Percentiles rank a stretch among this genome's conserved stretches.
Evolutionary conservation across 2,329 filamentous ascomycete genomes (phyloP).

Genomic region (Aspergillus brasiliensis): DNA sequence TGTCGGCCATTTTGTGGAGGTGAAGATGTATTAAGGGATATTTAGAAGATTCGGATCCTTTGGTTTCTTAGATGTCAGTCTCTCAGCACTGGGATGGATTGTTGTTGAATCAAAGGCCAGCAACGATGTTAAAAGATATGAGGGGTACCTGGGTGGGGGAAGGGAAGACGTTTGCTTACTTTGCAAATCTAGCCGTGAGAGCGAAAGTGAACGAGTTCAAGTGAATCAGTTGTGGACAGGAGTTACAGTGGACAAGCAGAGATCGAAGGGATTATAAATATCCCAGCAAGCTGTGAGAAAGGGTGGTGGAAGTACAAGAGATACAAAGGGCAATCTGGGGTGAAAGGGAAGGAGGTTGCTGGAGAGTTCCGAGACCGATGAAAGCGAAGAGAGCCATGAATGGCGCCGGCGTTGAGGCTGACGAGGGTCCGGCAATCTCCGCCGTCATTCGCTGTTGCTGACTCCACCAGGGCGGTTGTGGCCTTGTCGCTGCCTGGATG

Average conservation of each 20-base stretch:
- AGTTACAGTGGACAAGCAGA: not conserved
- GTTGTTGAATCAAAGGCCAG: not conserved
- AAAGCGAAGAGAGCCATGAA: constrained; percentile 5
- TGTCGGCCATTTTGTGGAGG: constrained; percentile 10
- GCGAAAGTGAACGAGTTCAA: not conserved
- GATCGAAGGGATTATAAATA: not conserved
- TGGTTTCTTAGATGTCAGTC: not conserved
- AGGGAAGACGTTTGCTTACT: not conserved
- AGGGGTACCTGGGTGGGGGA: not conserved
- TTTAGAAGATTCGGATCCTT: not conserved
- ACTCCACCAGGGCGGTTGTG: not conserved
- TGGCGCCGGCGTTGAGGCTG: constrained; percentile 3
- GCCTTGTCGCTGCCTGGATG: not conserved
- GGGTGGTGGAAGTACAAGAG: not conserved
- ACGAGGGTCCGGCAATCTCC: constrained; percentile 7
- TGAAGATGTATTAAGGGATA: not conserved
- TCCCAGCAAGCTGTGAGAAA: not conserved
- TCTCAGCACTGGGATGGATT: too few species aligned
- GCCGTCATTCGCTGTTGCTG: constrained; percentile 3
- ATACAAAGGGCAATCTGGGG: not conserved
- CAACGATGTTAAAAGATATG: not conserved
- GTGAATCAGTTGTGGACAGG: not conserved
- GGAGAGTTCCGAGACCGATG: not conserved
- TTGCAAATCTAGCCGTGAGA: not conserved
- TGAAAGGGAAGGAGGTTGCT: not conserved